Conservation (phyloP, 1,284 basidiomycete species). For the Neolentinus lepideus region DNA sequence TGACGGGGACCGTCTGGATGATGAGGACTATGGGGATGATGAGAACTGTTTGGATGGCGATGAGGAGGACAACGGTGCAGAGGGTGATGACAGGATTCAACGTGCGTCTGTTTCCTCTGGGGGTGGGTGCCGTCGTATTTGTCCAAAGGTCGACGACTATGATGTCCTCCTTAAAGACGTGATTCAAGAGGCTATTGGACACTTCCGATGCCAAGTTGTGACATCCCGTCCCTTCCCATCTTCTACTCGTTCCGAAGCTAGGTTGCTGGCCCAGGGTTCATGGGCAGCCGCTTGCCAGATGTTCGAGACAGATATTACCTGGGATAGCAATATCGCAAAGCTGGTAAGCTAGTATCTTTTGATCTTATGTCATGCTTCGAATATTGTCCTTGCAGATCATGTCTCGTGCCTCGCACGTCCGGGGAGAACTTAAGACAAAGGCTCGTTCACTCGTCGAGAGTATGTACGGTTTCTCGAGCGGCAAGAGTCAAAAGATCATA, state of each 20-base stretch:
- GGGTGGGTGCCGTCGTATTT: neutral
- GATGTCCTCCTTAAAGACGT: neutral
- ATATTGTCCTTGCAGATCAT: neutral
- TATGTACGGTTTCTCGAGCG: neutral
- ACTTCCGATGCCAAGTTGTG: neutral
- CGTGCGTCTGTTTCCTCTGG: neutral
- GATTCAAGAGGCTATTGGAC: neutral
- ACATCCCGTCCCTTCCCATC: neutral
- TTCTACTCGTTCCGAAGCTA: neutral
- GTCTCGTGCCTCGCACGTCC: neutral
- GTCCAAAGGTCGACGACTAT: neutral
- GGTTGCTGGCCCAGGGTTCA: neutral
- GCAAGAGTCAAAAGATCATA: neutral
- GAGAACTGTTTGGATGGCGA: neutral
- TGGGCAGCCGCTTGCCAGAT: neutral
- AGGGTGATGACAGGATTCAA: neutral
- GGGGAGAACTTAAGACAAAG: conserved; percentile 2
- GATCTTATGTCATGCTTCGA: neutral
- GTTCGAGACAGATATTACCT: neutral
- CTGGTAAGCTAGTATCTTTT: neutral
- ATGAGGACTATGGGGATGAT: neutral
- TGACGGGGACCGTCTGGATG: neutral
- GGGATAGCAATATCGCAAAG: too few relatives aligned
- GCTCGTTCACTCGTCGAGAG: neutral
- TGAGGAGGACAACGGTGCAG: neutral